Conservation (phyloP, 106 monocot species). For the Dactylorhiza incarnata region DNA sequence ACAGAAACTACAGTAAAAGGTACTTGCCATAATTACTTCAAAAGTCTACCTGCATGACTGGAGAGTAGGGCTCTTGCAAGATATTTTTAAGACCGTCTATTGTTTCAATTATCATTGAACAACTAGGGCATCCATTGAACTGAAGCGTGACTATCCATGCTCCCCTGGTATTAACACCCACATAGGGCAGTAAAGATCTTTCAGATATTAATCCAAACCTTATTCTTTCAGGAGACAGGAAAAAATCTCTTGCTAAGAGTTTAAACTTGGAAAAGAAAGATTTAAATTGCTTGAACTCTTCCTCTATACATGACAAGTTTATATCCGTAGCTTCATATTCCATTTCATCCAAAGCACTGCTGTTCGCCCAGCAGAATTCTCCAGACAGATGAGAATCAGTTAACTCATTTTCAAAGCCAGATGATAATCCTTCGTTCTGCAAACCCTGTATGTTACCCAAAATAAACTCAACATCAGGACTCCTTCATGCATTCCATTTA, state of each 20-base stretch:
- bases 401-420: conserved; percentile 27
- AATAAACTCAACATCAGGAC: conserved; percentile 33
- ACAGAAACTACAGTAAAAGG: neutral
- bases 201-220: conserved; percentile 76
- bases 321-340: conserved; percentile 18
- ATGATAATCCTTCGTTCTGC: conserved; percentile 50
- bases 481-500: conserved; percentile 13
- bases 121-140: conserved; percentile 61
- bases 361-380: conserved; percentile 37
- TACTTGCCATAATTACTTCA: neutral
- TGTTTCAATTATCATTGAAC: conserved; percentile 46
- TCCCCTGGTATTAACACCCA: conserved; percentile 37
- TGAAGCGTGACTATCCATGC: conserved; percentile 56
- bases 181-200: conserved; percentile 46
- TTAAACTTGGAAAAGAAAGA: conserved; percentile 60
- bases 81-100: conserved; percentile 50
- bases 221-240: conserved; percentile 65
- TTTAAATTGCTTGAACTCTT: conserved; percentile 56
- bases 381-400: conserved; percentile 28
- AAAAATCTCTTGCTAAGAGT: conserved; percentile 51
- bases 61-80: conserved; percentile 33
- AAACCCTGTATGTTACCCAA: conserved; percentile 45
- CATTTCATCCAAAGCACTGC: conserved; percentile 26
- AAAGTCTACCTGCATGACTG: conserved; percentile 60
- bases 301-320: conserved; percentile 32